Percentiles rank a stretch among this genome's conserved stretches.
Evolutionary conservation across 352 stramenopile species (phyloP).

Genomic region (Phytophthora lateralis): DNA sequence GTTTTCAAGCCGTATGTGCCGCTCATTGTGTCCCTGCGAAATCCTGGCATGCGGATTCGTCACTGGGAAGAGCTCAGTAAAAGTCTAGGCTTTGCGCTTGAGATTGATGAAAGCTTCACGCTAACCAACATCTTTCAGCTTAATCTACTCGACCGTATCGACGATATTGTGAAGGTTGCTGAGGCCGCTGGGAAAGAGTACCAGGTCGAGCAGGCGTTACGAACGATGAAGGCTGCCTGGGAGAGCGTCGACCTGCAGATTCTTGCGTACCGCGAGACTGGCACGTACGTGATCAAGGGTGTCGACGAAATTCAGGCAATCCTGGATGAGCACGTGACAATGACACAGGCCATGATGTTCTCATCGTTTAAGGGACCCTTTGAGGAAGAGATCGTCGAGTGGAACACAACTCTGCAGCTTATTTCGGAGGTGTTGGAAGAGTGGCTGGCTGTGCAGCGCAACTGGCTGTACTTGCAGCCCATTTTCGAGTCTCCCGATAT

Average conservation of each 20-base stretch:
- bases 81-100: slow-evolving; percentile 71
- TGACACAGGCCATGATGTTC: slow-evolving; percentile 97
- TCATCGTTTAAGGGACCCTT: slow-evolving; percentile 96
- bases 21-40: slow-evolving; percentile 90
- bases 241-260: slow-evolving; percentile 91
- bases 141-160: slow-evolving; percentile 85
- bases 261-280: slow-evolving; percentile 91
- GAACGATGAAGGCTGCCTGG: slow-evolving; percentile 94
- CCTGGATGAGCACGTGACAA: slow-evolving; percentile 96
- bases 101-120: slow-evolving; percentile 91
- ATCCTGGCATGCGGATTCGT: slow-evolving; percentile 93
- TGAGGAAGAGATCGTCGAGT: slow-evolving; percentile 93
- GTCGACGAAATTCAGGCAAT: slow-evolving; percentile 95
- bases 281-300: slow-evolving; percentile 94
- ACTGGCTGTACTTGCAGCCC: slow-evolving; percentile 95
- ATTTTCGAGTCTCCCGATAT: slow-evolving; percentile 97
- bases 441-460: slow-evolving; percentile 95
- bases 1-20: slow-evolving; percentile 94
- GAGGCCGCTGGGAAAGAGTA: slow-evolving; percentile 96
- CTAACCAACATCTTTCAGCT: slow-evolving; percentile 87
- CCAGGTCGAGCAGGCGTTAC: slow-evolving; percentile 92
- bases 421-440: slow-evolving; percentile 95
- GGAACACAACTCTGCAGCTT: slow-evolving; percentile 90
- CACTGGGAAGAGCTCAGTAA: slow-evolving; percentile 94
- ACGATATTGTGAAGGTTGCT: slow-evolving; percentile 92